Base-by-base conservation (phyloP, 2,329 filamentous ascomycete genomes). In the Gremmenia infestans region DNA sequence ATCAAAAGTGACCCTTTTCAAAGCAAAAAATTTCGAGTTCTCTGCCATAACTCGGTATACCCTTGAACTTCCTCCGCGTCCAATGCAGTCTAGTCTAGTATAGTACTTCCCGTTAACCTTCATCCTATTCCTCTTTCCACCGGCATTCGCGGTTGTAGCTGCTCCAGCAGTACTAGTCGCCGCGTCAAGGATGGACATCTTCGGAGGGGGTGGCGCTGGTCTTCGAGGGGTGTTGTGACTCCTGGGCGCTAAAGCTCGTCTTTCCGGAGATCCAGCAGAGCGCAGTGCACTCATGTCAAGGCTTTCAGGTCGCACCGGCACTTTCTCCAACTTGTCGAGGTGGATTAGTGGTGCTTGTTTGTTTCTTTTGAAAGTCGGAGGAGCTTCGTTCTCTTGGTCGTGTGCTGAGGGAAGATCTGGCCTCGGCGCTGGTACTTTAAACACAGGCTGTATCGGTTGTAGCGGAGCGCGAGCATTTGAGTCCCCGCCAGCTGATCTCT, bases 1-100 rank as follows among this genome's bases (percentile, higher is more conserved):
- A 68, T 96, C 91, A 7, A 97, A 79, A 52, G 93, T 90, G 23
- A 99, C 94, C 49, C 91, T 82, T 74, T 99, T 99, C 63, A 99
- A 74, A 0, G 94, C 94, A 72, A 96, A 92, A 72, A 96, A 90
- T 71, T 92, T 95, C 67, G 91, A 92, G 68, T 97, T 97, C 71
- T 99, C 94, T 0, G 94, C 93, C 78, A 96, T 96, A 36, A 99
- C 94, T 47, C 91, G 87, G 72, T 96, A 99, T 1, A 99, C 94
- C 68, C 95, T 92, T 50, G 88, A 92, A 64, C 91, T 97, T 35
- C 94, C 94, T 60, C 94, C 94, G 56, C 92, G 87, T 9, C 94
- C 94, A 62, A 99, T 86, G 63, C 88, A 90, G 70, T 96, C 92
- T 60, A 97, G 82, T 48, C 93, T 82, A 22, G 91, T 94, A 69